A percentile compares a stretch with the other conserved stretches of the same genome.
phyloP scores from a whole-genome alignment of 345 rosid genomes.

The Melastoma malabathricum region DNA sequence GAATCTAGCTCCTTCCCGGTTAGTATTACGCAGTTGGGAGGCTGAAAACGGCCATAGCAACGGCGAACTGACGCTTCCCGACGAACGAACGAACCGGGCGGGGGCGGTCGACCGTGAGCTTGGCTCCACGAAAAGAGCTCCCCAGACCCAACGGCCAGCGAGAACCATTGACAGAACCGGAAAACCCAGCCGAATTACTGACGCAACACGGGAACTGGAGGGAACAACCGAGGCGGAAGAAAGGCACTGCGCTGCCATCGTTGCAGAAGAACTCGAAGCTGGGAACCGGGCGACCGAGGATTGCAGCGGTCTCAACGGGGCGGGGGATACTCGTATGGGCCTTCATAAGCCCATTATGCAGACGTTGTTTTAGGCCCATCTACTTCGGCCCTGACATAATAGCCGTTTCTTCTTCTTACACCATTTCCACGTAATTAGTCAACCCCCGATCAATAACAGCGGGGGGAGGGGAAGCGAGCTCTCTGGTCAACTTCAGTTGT shows the following conservation, averaged over 20 bases:
- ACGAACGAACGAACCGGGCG: slow-evolving; percentile 15
- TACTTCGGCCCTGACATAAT: too few species aligned
- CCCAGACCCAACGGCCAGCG: not conserved
- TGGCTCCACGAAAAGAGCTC: slow-evolving; percentile 30
- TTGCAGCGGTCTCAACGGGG: too few species aligned
- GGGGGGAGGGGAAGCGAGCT: too few species aligned
- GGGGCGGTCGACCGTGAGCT: slow-evolving; percentile 22
- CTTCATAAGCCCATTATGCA: too few species aligned
- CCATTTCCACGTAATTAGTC: too few species aligned
- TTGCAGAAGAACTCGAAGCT: not conserved
- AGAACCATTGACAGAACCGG: slow-evolving; percentile 12
- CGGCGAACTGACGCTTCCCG: slow-evolving; percentile 18
- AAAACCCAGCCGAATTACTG: slow-evolving; percentile 8
- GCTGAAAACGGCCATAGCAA: slow-evolving; percentile 35
- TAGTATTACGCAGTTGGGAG: slow-evolving; percentile 50
- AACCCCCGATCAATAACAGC: too few species aligned
- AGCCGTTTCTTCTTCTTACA: too few species aligned
- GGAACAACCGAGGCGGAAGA: slow-evolving; percentile 30
- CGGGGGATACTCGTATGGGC: too few species aligned
- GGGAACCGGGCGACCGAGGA: too few species aligned
- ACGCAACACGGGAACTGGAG: slow-evolving; percentile 14
- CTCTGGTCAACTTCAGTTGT: too few species aligned
- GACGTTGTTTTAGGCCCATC: too few species aligned
- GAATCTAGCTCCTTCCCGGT: not conserved
- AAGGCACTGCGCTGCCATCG: slow-evolving; percentile 42